Conservation (phyloP, 2,329 filamentous ascomycete genomes). For the Pezicula neosporulosa region DNA sequence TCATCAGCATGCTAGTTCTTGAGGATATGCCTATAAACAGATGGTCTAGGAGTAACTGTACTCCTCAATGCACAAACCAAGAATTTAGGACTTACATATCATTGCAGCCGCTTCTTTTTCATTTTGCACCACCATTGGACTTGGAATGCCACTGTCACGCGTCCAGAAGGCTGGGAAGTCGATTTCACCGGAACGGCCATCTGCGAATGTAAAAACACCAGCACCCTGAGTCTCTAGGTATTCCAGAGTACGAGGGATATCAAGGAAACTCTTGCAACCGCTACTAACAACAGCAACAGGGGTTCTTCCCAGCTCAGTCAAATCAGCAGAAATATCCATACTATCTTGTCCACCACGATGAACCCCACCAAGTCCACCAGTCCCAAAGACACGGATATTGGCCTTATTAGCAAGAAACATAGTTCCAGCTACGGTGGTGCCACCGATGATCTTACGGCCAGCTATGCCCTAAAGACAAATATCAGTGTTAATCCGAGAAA, state of each 20-base stretch:
- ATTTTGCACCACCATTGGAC: conserved; percentile 69
- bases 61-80: neutral
- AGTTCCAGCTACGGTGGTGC: conserved; percentile 90
- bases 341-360: conserved; percentile 83
- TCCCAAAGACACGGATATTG: conserved; percentile 90
- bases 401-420: conserved; percentile 86
- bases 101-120: conserved; percentile 87
- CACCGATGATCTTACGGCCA: conserved; percentile 73
- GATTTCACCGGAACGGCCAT: conserved; percentile 67
- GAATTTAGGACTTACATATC: conserved; percentile 51
- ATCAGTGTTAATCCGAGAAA: neutral
- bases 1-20: conserved; percentile 3
- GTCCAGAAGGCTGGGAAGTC: conserved; percentile 95
- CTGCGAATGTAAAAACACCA: conserved; percentile 83
- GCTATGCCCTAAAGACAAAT: conserved; percentile 48
- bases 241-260: conserved; percentile 87
- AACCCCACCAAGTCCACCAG: conserved; percentile 90
- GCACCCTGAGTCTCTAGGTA: conserved; percentile 70
- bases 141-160: conserved; percentile 77
- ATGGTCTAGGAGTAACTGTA: neutral
- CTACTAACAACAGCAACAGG: conserved; percentile 84
- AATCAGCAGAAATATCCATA: conserved; percentile 92
- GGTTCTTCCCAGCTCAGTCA: conserved; percentile 89
- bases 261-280: conserved; percentile 94
- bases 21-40: no score